Base-by-base conservation (phyloP, 1,284 basidiomycete species). In the Inonotus obliquus region DNA sequence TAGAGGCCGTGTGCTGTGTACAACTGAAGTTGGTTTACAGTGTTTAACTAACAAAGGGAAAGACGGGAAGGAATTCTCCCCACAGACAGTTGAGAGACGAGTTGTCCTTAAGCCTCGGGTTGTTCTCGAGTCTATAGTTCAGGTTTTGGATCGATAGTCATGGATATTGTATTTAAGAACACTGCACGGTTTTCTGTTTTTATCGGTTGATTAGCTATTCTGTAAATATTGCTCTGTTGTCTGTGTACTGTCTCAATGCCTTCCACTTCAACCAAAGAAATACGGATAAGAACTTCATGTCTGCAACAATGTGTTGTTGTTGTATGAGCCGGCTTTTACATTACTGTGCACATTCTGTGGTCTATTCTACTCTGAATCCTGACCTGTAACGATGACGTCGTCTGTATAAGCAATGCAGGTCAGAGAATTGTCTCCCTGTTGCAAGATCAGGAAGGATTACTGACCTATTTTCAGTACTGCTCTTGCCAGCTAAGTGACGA, bases 381-480 rank as follows among this genome's bases (percentile, higher is more conserved):
- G 76, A 37, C 85, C 85, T 29, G 85, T 76, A 56, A 78, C 77
- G 67, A 87, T 87, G 37, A 87, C 85, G 72, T 87, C 85, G 68
- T 87, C 85, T 87, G 65, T 51, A 60, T 57, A 55, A 59, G 51
- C 21, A 55, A 67, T 32, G n/a, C 17, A 44, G 13, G 41, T 44
- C 4, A 44, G 41, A 44, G 19, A 9, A 44, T n/a, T 52, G 17
- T 57, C 27, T 14, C 1, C 7, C 29, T 19, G 29, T 44, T 25
- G 23, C 54, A 52, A 52, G n/a, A 4, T 52, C 48, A 55, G 32
- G 47, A 35, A 39, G 41, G 13, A 52, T 39, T 7, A 74, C 79
- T 67, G 63, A 87, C 86, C 86, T 65, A 90, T 90, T 74, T 90
- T 90, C 59, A 90, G 77, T 17, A 90, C 85, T 10, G 87, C 86